Evolutionary conservation across 2,329 filamentous ascomycete genomes (phyloP).

Genomic region (Cryphonectria naterciae): DNA sequence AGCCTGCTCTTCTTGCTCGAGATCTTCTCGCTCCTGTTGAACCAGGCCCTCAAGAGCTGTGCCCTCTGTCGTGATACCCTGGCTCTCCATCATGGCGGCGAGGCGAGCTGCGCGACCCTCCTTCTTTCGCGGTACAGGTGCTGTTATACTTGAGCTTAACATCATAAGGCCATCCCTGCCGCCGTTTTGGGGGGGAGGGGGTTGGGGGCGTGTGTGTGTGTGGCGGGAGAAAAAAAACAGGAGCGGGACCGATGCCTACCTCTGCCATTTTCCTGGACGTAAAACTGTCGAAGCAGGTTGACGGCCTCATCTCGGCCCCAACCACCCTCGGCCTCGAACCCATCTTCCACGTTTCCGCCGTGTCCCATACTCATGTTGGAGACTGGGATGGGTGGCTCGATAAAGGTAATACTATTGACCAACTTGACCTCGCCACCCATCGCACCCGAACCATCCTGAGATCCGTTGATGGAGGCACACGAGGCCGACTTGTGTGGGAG

Average conservation of each 20-base stretch:
- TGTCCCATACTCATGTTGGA: slow-evolving; percentile 46
- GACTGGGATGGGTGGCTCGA: slow-evolving; percentile 26
- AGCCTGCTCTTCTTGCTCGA: slow-evolving; percentile 23
- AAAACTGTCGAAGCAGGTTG: slow-evolving; percentile 88
- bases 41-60: slow-evolving; percentile 29
- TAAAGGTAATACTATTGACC: slow-evolving; percentile 25
- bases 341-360: slow-evolving; percentile 73
- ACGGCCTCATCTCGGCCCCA: slow-evolving; percentile 92
- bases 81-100: slow-evolving; percentile 55
- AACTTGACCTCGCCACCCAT: slow-evolving; percentile 23
- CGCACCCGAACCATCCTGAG: slow-evolving; percentile 27
- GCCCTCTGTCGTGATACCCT: slow-evolving; percentile 37
- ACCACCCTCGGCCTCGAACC: slow-evolving; percentile 83
- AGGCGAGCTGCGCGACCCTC: slow-evolving; percentile 59
- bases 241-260: slow-evolving; percentile 52
- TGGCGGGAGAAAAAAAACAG: not conserved
- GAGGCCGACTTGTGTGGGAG: slow-evolving; percentile 27
- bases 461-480: slow-evolving; percentile 23
- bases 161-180: not conserved
- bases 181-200: too few species aligned
- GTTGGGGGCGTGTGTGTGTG: too few species aligned
- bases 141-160: slow-evolving; percentile 35
- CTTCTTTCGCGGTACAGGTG: slow-evolving; percentile 58
- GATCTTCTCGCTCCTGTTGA: slow-evolving; percentile 28
- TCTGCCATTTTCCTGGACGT: slow-evolving; percentile 96